Evolutionary conservation across 495 filamentous ascomycete genomes (phyloP).

Genomic region (Parathielavia appendiculata): DNA sequence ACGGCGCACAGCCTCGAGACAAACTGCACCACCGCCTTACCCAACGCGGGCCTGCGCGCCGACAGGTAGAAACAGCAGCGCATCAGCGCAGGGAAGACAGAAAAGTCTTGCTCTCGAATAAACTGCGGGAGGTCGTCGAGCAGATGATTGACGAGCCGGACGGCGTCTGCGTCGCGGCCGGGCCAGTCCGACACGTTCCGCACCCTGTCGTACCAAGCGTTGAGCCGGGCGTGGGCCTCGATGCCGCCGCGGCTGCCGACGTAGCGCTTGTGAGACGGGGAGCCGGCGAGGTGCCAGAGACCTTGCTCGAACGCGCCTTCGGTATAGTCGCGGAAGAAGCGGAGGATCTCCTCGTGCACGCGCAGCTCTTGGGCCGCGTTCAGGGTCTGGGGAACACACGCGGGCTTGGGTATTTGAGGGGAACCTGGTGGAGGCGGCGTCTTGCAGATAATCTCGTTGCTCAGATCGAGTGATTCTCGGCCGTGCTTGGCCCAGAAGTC

Average conservation of each 20-base stretch:
- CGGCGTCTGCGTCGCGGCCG: slow-evolving; percentile 14
- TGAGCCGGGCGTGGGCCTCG: slow-evolving; percentile 13
- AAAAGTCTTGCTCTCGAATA: slow-evolving; percentile 21
- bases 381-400: slow-evolving; percentile 27
- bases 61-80: slow-evolving; percentile 17
- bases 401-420: not conserved
- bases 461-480: slow-evolving; percentile 25
- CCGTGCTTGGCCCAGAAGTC: slow-evolving; percentile 22
- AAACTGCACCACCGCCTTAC: slow-evolving; percentile 14
- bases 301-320: slow-evolving; percentile 28
- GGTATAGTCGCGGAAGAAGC: slow-evolving; percentile 31
- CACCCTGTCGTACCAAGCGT: slow-evolving; percentile 19
- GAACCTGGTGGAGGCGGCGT: slow-evolving; percentile 35
- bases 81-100: slow-evolving; percentile 18
- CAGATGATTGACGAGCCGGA: slow-evolving; percentile 19
- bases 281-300: slow-evolving; percentile 28
- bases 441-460: slow-evolving; percentile 32
- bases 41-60: slow-evolving; percentile 6
- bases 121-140: slow-evolving; percentile 21
- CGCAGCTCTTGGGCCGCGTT: slow-evolving; percentile 26
- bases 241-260: slow-evolving; percentile 18
- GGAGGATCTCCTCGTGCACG: slow-evolving; percentile 32
- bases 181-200: slow-evolving; percentile 17
- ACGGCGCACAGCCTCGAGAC: slow-evolving; percentile 17
- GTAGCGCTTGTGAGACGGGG: slow-evolving; percentile 11